These are phyloP conservation scores for Lithospermum erythrorhizon DNA, from an alignment of 257 asterid species.

Conservation along the genomic window DNA sequence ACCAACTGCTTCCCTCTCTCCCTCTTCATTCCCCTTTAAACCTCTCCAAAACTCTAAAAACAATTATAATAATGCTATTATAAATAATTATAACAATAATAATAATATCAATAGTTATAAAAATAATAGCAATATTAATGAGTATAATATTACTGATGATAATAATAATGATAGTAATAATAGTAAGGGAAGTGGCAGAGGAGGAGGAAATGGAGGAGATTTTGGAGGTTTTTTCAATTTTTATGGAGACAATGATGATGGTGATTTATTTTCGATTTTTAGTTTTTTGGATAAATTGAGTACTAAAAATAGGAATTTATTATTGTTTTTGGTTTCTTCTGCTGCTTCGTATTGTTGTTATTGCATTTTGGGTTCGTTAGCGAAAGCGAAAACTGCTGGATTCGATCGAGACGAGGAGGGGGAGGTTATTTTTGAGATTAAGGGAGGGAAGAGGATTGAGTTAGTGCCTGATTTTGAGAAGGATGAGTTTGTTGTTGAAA, in stretches of 20 bases:
- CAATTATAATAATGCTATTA: too few species aligned
- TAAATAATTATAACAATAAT: too few species aligned
- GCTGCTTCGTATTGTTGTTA: slow-evolving; percentile 30
- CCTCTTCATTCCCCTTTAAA: neutral
- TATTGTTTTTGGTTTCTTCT: slow-evolving; percentile 22
- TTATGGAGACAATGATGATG: slow-evolving; percentile 6
- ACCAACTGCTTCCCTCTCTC: slow-evolving; percentile 14
- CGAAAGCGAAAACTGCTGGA: slow-evolving; percentile 45
- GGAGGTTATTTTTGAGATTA: slow-evolving; percentile 41
- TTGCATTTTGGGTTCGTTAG: slow-evolving; percentile 33
- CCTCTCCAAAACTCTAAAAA: too few species aligned
- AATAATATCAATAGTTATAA: too few species aligned
- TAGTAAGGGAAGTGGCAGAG: slow-evolving; percentile 13
- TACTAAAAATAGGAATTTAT: slow-evolving; percentile 10
- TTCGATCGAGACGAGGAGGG: slow-evolving; percentile 7
- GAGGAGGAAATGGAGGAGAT: slow-evolving; percentile 22
- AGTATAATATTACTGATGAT: too few species aligned
- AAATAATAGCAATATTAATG: too few species aligned
- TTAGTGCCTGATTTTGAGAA: slow-evolving; percentile 51
- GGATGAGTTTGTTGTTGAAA: slow-evolving; percentile 56
- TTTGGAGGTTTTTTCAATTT: slow-evolving; percentile 33
- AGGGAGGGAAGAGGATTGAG: slow-evolving; percentile 66
- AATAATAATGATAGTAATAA: slow-evolving; percentile 1
- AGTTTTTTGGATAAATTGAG: slow-evolving; percentile 16
- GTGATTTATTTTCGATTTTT: slow-evolving; percentile 17